Base-by-base conservation (phyloP, 805 yeast genomes). In the Suhomyces faveliae region DNA sequence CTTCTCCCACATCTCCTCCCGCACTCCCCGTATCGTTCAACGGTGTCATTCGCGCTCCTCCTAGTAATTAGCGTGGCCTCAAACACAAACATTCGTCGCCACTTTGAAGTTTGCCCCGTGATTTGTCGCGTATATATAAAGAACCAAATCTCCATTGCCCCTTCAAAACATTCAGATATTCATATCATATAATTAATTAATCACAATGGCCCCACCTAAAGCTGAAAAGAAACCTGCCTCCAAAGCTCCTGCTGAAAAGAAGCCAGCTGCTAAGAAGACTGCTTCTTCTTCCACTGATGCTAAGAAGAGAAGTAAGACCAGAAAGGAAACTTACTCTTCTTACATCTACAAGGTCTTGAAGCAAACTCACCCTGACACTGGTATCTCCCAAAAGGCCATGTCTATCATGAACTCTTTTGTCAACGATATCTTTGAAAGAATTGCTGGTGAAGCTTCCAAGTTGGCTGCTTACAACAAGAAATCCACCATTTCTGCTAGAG, bases 341-440 rank as follows among this genome's bases (percentile, higher is more conserved):
- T 92, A 92, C 79, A 92, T 92, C 73, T 92, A 91, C 94, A 92
- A 92, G 79, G 97, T 91, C 60, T 86, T 92, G 73, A 91, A 91
- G 79, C 97, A 92, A 83, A 91, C 97, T 55, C 98, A 92, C 78
- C 98, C 97, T 75, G 97, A 92, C 75, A 92, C 98, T 56, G 98
- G 97, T 89, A 92, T 92, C 73, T 91, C 98, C 64, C 96, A 90
- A 79, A 88, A 89, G 73, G 96, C 98, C 58, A 92, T 92, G 96
- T 89, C 96, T 59, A 92, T 92, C 74, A 85, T 92, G 92, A 92
- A 92, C 87, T 92, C 97, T 39, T 92, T 92, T 64, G 97, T 92
- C 63, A 91, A 90, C 79, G 97, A 92, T 77, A 89, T 91, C 71
- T 92, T 91, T 70, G 97, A 91, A 81, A 91, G 98, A 82, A 87